Evolutionary conservation across 2,329 filamentous ascomycete species (phyloP).

Genomic region (Chalara sp.): DNA sequence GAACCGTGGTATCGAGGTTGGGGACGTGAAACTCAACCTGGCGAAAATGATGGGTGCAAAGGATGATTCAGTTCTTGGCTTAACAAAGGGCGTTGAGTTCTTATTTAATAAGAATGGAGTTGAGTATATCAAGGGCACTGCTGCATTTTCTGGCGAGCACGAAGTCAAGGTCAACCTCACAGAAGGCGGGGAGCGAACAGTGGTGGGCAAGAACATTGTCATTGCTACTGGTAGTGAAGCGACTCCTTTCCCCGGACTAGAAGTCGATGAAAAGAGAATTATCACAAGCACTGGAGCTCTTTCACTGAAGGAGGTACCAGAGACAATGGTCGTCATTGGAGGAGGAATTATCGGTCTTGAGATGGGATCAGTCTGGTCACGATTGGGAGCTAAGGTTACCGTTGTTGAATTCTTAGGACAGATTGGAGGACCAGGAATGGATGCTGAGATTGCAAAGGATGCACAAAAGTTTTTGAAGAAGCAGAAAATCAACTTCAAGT

Average conservation of each 20-base stretch:
- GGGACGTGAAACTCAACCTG: slow-evolving; percentile 94
- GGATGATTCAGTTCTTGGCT: slow-evolving; percentile 76
- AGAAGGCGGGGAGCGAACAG: slow-evolving; percentile 83
- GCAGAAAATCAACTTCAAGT: slow-evolving; percentile 98
- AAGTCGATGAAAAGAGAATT: slow-evolving; percentile 96
- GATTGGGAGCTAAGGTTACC: slow-evolving; percentile 88
- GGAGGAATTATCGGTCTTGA: slow-evolving; percentile 98
- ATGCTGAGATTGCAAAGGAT: slow-evolving; percentile 83
- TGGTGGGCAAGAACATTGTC: slow-evolving; percentile 93
- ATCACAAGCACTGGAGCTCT: slow-evolving; percentile 95
- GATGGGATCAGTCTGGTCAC: slow-evolving; percentile 97
- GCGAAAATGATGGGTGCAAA: slow-evolving; percentile 97
- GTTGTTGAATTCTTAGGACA: slow-evolving; percentile 95
- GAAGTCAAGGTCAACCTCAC: slow-evolving; percentile 85
- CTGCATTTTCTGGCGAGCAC: slow-evolving; percentile 80
- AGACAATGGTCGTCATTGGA: slow-evolving; percentile 95
- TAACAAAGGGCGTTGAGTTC: slow-evolving; percentile 98
- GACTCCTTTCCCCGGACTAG: slow-evolving; percentile 91
- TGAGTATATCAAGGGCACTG: slow-evolving; percentile 93
- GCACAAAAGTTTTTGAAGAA: slow-evolving; percentile 90
- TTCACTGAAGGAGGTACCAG: slow-evolving; percentile 80
- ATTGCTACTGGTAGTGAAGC: slow-evolving; percentile 95
- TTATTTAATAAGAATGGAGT: slow-evolving; percentile 99
- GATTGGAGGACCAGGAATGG: slow-evolving; percentile 98
- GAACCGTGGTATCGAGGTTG: slow-evolving; percentile 93